phyloP scores from a whole-genome alignment of 1,284 basidiomycete species.

The Boletus holoroseus region DNA sequence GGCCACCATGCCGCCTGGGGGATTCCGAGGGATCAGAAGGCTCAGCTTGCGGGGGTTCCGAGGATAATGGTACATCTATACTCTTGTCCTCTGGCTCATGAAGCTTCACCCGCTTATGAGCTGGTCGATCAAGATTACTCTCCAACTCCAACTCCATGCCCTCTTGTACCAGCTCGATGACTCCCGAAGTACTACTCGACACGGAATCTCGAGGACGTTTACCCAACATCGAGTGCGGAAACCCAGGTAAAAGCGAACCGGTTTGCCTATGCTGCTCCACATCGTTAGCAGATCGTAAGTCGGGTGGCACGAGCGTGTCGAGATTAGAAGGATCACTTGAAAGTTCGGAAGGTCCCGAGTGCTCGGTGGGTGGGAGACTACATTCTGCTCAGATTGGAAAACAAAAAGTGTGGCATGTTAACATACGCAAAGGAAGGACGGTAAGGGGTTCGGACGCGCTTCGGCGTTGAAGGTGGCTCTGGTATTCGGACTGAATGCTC shows the following conservation, averaged over 20 bases:
- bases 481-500: conserved; percentile 24
- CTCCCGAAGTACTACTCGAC: conserved; percentile 38
- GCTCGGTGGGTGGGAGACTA: conserved; percentile 23
- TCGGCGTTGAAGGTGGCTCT: conserved; percentile 32
- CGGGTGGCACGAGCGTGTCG: conserved; percentile 14
- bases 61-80: conserved; percentile 7
- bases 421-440: conserved; percentile 28
- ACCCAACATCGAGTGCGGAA: conserved; percentile 46
- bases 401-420: neutral
- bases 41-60: too few species aligned
- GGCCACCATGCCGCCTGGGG: too few species aligned
- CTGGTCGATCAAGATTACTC: conserved; percentile 38
- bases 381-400: conserved; percentile 7
- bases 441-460: conserved; percentile 32
- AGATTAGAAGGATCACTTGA: conserved; percentile 23
- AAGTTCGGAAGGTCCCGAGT: conserved; percentile 17
- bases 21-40: too few species aligned
- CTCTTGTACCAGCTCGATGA: conserved; percentile 40
- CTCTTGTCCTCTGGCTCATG: conserved; percentile 13
- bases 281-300: conserved; percentile 20
- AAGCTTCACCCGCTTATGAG: conserved; percentile 49
- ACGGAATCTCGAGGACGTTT: conserved; percentile 55
- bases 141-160: conserved; percentile 37
- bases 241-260: conserved; percentile 35
- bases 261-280: conserved; percentile 23